Conservation (phyloP, 163 green algal genomes). For the Chloromonas sp. region DNA sequence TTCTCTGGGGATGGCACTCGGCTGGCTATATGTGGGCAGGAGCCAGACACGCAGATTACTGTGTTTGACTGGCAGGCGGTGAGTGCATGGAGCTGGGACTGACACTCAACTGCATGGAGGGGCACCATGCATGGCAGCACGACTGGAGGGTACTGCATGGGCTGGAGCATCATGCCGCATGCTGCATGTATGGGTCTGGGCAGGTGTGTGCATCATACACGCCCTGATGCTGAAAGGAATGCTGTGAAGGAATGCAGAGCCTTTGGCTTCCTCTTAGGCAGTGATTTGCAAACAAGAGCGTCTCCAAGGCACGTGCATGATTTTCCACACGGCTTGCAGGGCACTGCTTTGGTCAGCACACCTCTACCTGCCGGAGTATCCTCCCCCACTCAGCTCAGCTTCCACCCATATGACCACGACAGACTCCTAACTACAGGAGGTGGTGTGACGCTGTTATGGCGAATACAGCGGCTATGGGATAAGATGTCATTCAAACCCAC, state of each 20-base stretch:
- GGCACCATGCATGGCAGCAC: not conserved
- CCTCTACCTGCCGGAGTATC: not conserved
- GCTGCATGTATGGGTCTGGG: too few relatives aligned
- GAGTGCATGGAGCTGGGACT: not conserved
- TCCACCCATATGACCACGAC: slow-evolving; percentile 36
- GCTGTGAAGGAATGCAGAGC: too few relatives aligned
- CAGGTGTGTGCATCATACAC: not conserved
- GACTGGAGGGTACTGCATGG: not conserved
- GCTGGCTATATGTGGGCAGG: slow-evolving; percentile 19
- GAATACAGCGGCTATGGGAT: slow-evolving; percentile 34
- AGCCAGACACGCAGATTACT: slow-evolving; percentile 20
- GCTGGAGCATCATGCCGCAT: not conserved
- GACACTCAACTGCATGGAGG: not conserved
- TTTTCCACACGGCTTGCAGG: not conserved
- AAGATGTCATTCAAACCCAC: not conserved
- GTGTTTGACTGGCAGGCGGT: slow-evolving; percentile 35
- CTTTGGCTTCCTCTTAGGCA: not conserved
- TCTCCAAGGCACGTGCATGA: not conserved
- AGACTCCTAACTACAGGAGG: slow-evolving; percentile 19
- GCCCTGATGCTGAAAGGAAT: too few relatives aligned
- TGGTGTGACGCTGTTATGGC: slow-evolving; percentile 24
- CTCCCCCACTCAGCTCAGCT: slow-evolving; percentile 18
- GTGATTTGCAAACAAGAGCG: not conserved
- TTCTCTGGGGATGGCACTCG: slow-evolving; percentile 33
- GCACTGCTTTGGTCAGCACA: not conserved